These are phyloP conservation scores for Stipa capillata DNA, from an alignment of 176 grass and related monocot genomes.

Conservation along the genomic window DNA sequence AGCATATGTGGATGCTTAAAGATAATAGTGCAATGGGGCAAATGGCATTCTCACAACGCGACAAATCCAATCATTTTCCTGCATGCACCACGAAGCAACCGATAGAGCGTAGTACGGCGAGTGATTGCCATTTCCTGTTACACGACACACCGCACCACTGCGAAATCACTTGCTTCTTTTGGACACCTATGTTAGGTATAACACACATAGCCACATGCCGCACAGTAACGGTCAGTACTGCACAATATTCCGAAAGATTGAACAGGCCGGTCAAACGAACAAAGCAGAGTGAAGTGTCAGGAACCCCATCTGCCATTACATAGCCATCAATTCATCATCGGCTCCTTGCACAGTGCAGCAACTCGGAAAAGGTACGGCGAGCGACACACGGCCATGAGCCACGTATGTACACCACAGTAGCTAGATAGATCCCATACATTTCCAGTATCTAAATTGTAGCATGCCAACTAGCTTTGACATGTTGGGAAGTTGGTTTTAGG, in stretches of 20 bases:
- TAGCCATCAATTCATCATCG: slow-evolving; percentile 9
- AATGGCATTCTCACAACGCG: background rate
- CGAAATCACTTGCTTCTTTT: background rate
- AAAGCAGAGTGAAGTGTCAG: background rate
- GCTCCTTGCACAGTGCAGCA: no score
- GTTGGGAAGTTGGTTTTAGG: no score
- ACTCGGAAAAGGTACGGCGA: no score
- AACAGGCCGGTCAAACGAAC: background rate
- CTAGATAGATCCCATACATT: background rate
- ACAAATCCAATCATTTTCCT: background rate
- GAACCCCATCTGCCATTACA: background rate
- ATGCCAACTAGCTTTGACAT: no score
- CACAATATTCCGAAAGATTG: background rate
- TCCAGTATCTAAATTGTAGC: no score
- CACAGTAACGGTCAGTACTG: background rate
- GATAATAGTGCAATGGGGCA: no score
- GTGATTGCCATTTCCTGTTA: background rate
- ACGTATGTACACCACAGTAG: background rate
- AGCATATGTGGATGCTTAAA: no score
- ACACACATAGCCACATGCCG: background rate
- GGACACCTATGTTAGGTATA: background rate
- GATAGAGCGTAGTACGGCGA: background rate
- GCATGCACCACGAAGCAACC: background rate
- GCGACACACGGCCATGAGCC: background rate
- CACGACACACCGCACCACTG: background rate